These are phyloP conservation scores for Orobanche coerulescens DNA, from an alignment of 257 asterid species.

Conservation along the genomic window DNA sequence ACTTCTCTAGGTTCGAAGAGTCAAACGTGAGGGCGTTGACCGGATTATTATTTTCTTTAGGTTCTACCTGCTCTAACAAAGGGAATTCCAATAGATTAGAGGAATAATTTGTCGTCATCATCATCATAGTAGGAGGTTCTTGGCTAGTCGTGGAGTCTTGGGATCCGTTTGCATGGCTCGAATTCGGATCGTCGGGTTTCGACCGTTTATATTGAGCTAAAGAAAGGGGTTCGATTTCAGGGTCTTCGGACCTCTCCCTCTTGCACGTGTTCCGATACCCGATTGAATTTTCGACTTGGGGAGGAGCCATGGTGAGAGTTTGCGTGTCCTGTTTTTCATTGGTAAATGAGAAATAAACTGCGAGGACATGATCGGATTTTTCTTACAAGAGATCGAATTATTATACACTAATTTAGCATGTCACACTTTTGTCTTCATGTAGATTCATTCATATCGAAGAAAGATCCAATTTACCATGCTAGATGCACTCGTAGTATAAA, in stretches of 20 bases:
- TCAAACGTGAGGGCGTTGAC: constrained; percentile 45
- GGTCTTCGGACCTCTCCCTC: constrained; percentile 77
- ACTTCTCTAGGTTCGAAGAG: constrained; percentile 84
- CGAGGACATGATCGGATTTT: background rate
- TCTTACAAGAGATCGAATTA: background rate
- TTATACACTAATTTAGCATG: background rate
- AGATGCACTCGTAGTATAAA: too few relatives aligned
- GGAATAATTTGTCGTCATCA: constrained; percentile 51
- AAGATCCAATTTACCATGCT: background rate
- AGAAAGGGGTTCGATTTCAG: constrained; percentile 47
- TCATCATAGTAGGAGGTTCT: constrained; percentile 53
- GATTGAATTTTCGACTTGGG: constrained; percentile 27
- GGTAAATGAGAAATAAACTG: background rate
- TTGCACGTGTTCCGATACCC: constrained; percentile 48
- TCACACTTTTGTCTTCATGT: background rate
- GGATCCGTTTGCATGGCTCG: constrained; percentile 83
- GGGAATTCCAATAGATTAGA: constrained; percentile 45
- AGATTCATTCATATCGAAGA: background rate
- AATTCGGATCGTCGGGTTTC: constrained; percentile 69
- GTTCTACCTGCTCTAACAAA: constrained; percentile 45
- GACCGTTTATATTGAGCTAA: constrained; percentile 55
- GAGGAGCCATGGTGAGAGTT: constrained; percentile 44
- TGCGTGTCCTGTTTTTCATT: constrained; percentile 35
- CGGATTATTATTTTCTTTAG: constrained; percentile 48
- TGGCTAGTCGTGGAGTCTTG: constrained; percentile 91